Evolutionary conservation across 495 filamentous ascomycete genomes (phyloP).

Genomic region (Extremus antarcticus): DNA sequence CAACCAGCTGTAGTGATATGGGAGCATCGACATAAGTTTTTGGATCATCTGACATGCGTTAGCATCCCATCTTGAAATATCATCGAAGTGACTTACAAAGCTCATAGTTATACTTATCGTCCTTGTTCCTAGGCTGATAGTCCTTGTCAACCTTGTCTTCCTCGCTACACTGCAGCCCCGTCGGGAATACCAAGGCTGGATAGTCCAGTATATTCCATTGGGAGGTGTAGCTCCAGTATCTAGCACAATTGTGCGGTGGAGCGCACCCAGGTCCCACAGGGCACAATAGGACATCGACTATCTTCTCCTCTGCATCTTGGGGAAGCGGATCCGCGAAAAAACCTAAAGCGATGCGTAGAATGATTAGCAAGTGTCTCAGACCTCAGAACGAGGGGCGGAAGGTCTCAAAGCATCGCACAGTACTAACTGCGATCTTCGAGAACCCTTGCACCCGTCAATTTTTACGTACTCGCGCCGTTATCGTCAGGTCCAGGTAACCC

Average conservation of each 20-base stretch:
- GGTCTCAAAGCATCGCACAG: too few species aligned
- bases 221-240: conserved; percentile 13
- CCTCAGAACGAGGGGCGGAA: too few species aligned
- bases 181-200: conserved; percentile 14
- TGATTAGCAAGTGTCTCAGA: too few species aligned
- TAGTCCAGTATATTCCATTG: conserved; percentile 18
- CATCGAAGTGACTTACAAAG: conserved; percentile 10
- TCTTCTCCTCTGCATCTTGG: conserved; percentile 1
- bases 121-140: conserved; percentile 29
- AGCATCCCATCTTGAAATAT: not conserved
- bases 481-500: conserved; percentile 7
- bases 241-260: conserved; percentile 5
- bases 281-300: conserved; percentile 51
- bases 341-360: too few species aligned
- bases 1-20: conserved; percentile 21
- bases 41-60: conserved; percentile 26
- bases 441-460: too few species aligned
- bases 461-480: not conserved
- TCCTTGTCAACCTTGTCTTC: conserved; percentile 25
- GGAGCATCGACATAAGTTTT: conserved; percentile 19
- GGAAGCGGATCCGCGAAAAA: not conserved
- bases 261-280: conserved; percentile 13
- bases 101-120: conserved; percentile 35
- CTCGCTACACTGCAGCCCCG: conserved; percentile 40
- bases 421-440: too few species aligned